Conservation (phyloP, 179 eudicot species). For the Sideroxylon spinosum region DNA sequence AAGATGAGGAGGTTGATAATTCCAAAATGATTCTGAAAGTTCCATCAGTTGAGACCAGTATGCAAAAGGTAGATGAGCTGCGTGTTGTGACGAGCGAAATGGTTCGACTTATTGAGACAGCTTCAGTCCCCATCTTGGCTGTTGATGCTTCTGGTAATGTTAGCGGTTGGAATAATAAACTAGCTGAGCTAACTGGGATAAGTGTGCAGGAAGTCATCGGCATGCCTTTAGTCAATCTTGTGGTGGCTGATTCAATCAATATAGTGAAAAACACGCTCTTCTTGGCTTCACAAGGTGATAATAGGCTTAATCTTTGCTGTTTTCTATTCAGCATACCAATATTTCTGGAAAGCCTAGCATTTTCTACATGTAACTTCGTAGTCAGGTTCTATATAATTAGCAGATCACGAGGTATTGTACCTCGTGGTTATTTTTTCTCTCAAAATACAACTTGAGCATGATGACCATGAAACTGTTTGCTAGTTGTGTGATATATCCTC, state of each 20-base stretch:
- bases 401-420: neutral
- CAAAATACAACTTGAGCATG: neutral
- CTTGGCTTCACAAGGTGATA: conserved; percentile 64
- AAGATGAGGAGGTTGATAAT: conserved; percentile 33
- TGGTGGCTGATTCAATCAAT: conserved; percentile 49
- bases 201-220: conserved; percentile 54
- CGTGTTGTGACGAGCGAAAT: conserved; percentile 63
- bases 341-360: neutral
- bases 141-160: conserved; percentile 65
- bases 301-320: conserved; percentile 3
- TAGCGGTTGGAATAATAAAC: conserved; percentile 80
- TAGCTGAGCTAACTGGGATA: conserved; percentile 70
- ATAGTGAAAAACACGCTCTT: conserved; percentile 41
- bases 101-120: conserved; percentile 82
- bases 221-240: conserved; percentile 44
- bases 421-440: neutral
- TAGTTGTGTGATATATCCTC: neutral
- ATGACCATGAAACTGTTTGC: neutral
- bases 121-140: conserved; percentile 73
- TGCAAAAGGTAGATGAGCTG: conserved; percentile 48
- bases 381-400: neutral
- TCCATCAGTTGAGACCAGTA: conserved; percentile 35
- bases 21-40: conserved; percentile 58
- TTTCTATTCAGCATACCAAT: neutral
- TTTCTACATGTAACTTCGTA: neutral